Evolutionary conservation across 345 rosid genomes (phyloP), one percentile per base, ranked within the genome.

Genomic region (Stellera chamaejasme): DNA sequence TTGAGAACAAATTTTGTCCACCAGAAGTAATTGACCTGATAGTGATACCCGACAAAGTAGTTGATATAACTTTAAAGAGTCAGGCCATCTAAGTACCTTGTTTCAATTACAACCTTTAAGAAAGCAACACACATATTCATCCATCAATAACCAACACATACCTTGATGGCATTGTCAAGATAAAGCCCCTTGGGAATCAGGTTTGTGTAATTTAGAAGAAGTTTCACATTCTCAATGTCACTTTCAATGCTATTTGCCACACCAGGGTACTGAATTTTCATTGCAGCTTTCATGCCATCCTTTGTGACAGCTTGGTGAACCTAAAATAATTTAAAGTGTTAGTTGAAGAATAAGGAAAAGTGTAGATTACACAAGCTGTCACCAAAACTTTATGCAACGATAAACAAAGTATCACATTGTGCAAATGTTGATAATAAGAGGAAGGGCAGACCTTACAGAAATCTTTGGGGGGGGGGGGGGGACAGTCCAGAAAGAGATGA

Each of bases 201-300:
- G 64, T 89, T 93, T 27, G 99, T 84, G 62, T 89, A 89, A 63
- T 77, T 78, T 50, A 93, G 67, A 8, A 93, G 74, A 55, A 84
- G 87, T 71, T 88, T 89, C 52, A 87, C 97, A 72, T 89, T 93
- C 64, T 93, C 95, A 46, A 93, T 81, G 72, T 93, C 99, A 74
- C 96, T 93, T 43, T 89, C 96, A 65, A 93, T 84, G 74, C 96
- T 93, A 63, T 85, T 66, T 50, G 97, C 99, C 73, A 93, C 96
- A 5, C 99, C 99, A 69, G 99, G 99, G 74, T 93, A 93, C 74
- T 93, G 99, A 74, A 93, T 93, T 79, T 93, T 93, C 84, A 93
- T 87, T 12, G 96, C 97, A 23, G 84, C 95, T 41, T 82, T 64
- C 68, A 72, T 48, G 54, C 84, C 88, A 71, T 87, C 96, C 74